A percentile compares a stretch with the other conserved stretches of the same genome.
Conservation (phyloP, 2,329 filamentous ascomycete genomes). For the Penicillium corylophilum region DNA sequence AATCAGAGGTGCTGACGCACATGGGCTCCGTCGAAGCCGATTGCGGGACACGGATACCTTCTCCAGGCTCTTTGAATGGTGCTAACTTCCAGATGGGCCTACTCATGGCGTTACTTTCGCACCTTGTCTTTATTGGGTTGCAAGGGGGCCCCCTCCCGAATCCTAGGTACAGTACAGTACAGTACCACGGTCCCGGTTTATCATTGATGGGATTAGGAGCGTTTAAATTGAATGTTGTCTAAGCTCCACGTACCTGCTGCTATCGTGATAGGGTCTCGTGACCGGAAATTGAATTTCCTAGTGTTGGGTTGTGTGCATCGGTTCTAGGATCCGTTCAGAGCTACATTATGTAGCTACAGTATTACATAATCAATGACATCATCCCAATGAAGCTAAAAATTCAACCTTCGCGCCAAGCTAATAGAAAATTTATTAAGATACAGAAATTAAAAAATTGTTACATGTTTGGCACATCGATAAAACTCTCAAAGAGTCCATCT, state of each 20-base stretch:
- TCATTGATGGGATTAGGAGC: background rate
- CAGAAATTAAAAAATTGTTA: background rate
- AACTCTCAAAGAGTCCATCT: slow-evolving; percentile 10
- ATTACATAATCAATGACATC: background rate
- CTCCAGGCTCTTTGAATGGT: background rate
- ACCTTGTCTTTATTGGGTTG: background rate
- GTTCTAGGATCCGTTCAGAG: background rate
- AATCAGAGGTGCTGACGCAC: background rate
- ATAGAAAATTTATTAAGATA: background rate
- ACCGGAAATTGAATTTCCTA: background rate
- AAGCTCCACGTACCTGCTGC: background rate
- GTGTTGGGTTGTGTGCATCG: background rate
- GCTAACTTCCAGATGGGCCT: background rate
- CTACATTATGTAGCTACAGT: background rate
- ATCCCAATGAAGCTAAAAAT: background rate
- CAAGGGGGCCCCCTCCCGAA: background rate
- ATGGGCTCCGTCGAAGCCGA: background rate
- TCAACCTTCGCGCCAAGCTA: background rate
- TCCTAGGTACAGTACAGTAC: too few species aligned
- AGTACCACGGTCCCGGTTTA: background rate
- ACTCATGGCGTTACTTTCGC: background rate
- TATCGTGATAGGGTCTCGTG: background rate
- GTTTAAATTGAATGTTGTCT: background rate
- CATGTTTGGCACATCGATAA: slow-evolving; percentile 5
- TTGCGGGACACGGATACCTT: background rate